A percentile compares a stretch with the other conserved stretches of the same genome.
phyloP scores from a whole-genome alignment of 2,329 filamentous ascomycete genomes.

The Colletotrichum orchidophilum region DNA sequence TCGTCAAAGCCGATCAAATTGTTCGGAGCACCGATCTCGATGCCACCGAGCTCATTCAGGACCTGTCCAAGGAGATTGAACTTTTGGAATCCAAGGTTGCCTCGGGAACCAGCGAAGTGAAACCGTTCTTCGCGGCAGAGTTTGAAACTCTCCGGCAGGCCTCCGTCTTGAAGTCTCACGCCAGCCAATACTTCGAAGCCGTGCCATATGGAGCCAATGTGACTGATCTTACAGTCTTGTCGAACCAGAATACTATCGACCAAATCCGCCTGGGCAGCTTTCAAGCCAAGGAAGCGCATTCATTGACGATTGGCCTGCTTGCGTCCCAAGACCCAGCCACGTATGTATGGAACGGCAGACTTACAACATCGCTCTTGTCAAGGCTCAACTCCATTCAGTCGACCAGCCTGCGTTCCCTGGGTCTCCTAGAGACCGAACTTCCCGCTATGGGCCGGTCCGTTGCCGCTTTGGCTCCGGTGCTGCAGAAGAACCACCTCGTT shows the following conservation, averaged over 20 bases:
- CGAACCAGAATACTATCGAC: slow-evolving; percentile 53
- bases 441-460: slow-evolving; percentile 68
- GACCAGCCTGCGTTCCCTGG: slow-evolving; percentile 68
- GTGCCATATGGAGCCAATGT: slow-evolving; percentile 29
- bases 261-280: slow-evolving; percentile 49
- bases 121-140: slow-evolving; percentile 61
- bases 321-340: slow-evolving; percentile 19
- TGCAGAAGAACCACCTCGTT: slow-evolving; percentile 59
- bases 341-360: slow-evolving; percentile 50
- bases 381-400: slow-evolving; percentile 61
- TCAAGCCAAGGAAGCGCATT: slow-evolving; percentile 11
- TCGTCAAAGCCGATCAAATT: slow-evolving; percentile 66
- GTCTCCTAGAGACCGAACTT: slow-evolving; percentile 72
- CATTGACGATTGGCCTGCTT: slow-evolving; percentile 26
- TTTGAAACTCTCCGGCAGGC: slow-evolving; percentile 68
- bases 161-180: slow-evolving; percentile 50
- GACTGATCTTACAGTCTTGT: slow-evolving; percentile 59
- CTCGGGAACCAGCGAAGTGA: slow-evolving; percentile 49
- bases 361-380: slow-evolving; percentile 59
- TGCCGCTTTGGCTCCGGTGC: slow-evolving; percentile 56
- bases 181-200: neutral
- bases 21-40: slow-evolving; percentile 56
- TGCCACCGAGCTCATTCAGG: slow-evolving; percentile 57
- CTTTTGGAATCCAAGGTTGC: slow-evolving; percentile 58
- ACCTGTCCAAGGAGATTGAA: slow-evolving; percentile 61